These are phyloP conservation scores for Lupinus albus DNA, from an alignment of 306 rosid species.

Conservation along the genomic window DNA sequence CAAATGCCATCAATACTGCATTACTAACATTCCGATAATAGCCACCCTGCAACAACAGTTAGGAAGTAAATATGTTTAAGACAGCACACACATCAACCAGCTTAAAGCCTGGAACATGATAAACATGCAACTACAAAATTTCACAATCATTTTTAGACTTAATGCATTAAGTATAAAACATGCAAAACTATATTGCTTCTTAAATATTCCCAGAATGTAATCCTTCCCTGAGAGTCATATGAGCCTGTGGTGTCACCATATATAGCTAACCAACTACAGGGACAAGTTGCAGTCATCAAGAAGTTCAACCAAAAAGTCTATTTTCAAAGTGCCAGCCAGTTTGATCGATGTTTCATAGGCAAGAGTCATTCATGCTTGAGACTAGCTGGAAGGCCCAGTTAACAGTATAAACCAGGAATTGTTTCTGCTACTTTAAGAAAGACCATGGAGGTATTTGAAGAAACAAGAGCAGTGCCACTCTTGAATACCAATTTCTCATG, in stretches of 20 bases:
- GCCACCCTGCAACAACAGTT: constrained; percentile 61
- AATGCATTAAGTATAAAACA: constrained; percentile 13
- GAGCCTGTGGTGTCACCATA: background rate
- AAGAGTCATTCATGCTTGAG: constrained; percentile 2
- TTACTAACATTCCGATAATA: constrained; percentile 67
- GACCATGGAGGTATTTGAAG: background rate
- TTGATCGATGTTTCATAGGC: constrained; percentile 19
- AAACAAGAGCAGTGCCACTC: background rate
- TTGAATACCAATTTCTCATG: constrained; percentile 6
- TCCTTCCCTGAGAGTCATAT: background rate
- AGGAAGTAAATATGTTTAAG: constrained; percentile 19
- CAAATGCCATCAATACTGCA: constrained; percentile 62
- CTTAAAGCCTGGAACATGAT: constrained; percentile 6
- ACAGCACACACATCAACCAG: constrained; percentile 21
- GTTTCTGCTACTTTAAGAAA: background rate
- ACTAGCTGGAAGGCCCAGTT: background rate
- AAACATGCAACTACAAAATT: background rate
- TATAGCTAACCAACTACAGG: constrained; percentile 19
- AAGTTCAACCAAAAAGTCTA: constrained; percentile 14
- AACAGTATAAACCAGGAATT: constrained; percentile 21
- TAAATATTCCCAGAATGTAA: constrained; percentile 29
- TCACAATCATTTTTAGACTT: constrained; percentile 14
- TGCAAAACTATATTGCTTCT: constrained; percentile 21
- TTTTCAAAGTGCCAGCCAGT: constrained; percentile 26
- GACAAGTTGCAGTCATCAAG: constrained; percentile 22